phyloP scores from a whole-genome alignment of 2,329 filamentous ascomycete species.

The Talaromyces sp. region DNA sequence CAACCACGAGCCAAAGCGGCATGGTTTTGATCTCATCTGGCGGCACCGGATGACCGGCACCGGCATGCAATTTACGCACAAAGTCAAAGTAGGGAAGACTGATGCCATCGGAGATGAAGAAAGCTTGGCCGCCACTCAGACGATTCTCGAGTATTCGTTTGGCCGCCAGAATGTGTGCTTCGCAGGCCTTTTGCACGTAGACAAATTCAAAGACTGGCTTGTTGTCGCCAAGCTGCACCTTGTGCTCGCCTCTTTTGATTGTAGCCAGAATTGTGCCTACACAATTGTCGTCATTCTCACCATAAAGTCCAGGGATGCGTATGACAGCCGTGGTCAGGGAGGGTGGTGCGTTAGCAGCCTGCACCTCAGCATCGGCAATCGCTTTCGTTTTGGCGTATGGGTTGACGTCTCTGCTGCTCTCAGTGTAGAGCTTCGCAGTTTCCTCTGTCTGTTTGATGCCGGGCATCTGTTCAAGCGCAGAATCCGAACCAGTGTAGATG shows the following conservation, averaged over 20 bases:
- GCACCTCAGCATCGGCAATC: slow-evolving; percentile 13
- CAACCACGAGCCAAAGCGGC: slow-evolving; percentile 9
- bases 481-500: slow-evolving; percentile 12
- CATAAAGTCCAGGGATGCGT: slow-evolving; percentile 13
- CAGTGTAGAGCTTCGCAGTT: slow-evolving; percentile 9
- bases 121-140: slow-evolving; percentile 2
- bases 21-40: slow-evolving; percentile 11
- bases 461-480: slow-evolving; percentile 9
- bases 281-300: slow-evolving; percentile 7
- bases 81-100: slow-evolving; percentile 14
- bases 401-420: slow-evolving; percentile 7
- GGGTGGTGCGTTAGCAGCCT: slow-evolving; percentile 6
- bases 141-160: slow-evolving; percentile 8
- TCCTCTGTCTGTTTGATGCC: slow-evolving; percentile 13
- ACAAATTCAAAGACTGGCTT: slow-evolving; percentile 12
- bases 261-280: neutral
- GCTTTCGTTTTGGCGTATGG: slow-evolving; percentile 13
- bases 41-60: slow-evolving; percentile 8
- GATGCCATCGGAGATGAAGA: slow-evolving; percentile 14
- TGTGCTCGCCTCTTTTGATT: slow-evolving; percentile 10
- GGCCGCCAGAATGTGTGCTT: slow-evolving; percentile 13
- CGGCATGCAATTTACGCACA: slow-evolving; percentile 10
- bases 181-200: slow-evolving; percentile 11
- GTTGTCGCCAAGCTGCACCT: slow-evolving; percentile 11
- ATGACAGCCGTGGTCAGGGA: slow-evolving; percentile 7